Evolutionary conservation across 2,329 filamentous ascomycete genomes (phyloP).

Genomic region (Aspergillus aculeatus): DNA sequence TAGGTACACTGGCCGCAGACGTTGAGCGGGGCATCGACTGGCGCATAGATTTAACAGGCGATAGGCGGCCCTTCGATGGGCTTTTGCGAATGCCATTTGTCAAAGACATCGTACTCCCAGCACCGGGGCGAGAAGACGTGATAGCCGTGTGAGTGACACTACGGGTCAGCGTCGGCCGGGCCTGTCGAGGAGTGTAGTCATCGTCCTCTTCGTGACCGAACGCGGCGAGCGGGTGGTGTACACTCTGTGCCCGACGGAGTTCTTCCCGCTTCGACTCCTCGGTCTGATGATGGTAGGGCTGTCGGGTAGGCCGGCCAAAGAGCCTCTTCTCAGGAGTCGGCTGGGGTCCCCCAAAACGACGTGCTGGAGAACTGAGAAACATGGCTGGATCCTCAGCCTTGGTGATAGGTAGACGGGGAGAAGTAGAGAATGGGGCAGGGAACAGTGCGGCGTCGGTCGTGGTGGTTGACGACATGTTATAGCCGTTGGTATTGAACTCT

Average conservation of each 20-base stretch:
- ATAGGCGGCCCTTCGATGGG: constrained; percentile 44
- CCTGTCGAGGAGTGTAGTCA: constrained; percentile 34
- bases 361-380: constrained; percentile 50
- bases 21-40: constrained; percentile 35
- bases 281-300: constrained; percentile 51
- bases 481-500: constrained; percentile 29
- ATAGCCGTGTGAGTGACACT: constrained; percentile 43
- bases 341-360: constrained; percentile 45
- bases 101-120: constrained; percentile 33
- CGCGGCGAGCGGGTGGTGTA: constrained; percentile 26
- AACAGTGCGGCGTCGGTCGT: constrained; percentile 40
- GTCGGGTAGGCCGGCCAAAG: constrained; percentile 32
- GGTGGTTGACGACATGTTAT: constrained; percentile 29
- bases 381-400: constrained; percentile 47
- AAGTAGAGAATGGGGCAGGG: constrained; percentile 47
- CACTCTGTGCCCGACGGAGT: constrained; percentile 34
- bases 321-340: constrained; percentile 29
- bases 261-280: constrained; percentile 49
- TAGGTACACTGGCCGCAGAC: constrained; percentile 27
- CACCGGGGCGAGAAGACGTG: constrained; percentile 30
- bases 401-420: constrained; percentile 40
- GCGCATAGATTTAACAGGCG: constrained; percentile 41
- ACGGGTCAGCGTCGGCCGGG: constrained; percentile 39
- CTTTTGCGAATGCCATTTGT: constrained; percentile 41
- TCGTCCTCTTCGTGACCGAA: constrained; percentile 37